phyloP scores from a whole-genome alignment of 768 basidiomycete genomes.

The Chalciporus sphaerocephalus region DNA sequence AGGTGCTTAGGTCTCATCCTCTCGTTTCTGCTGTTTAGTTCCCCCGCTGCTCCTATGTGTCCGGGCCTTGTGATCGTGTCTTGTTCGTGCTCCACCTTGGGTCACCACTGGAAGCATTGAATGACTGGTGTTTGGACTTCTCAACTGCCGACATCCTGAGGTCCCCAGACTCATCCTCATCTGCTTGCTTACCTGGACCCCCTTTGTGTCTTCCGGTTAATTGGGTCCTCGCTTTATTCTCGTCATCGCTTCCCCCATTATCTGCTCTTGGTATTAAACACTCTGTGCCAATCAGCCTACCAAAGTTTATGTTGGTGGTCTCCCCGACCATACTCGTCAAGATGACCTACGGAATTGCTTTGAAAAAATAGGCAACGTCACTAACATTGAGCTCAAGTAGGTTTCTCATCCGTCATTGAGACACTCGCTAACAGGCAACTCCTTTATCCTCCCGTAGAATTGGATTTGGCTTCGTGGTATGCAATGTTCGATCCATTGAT shows the following conservation, averaged over 20 bases:
- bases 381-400: conserved; percentile 79
- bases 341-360: conserved; percentile 85
- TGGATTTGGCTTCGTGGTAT: conserved; percentile 87
- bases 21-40: conserved; percentile 30
- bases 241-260: conserved; percentile 46
- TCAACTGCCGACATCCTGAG: conserved; percentile 17
- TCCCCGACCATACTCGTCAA: conserved; percentile 81
- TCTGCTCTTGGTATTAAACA: conserved; percentile 56
- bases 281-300: conserved; percentile 78
- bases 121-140: conserved; percentile 20
- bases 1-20: conserved; percentile 78
- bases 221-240: conserved; percentile 42
- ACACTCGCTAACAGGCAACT: conserved; percentile 9
- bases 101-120: conserved; percentile 14
- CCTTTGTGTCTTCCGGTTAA: conserved; percentile 25
- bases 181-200: conserved; percentile 36
- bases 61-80: conserved; percentile 14
- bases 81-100: conserved; percentile 13
- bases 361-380: conserved; percentile 74
- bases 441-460: conserved; percentile 43
- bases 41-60: conserved; percentile 18
- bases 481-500: neutral
- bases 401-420: conserved; percentile 15
- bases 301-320: conserved; percentile 89
- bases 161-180: conserved; percentile 32